A percentile compares a stretch with the other conserved stretches of the same genome.
Evolutionary conservation across 495 filamentous ascomycete genomes (phyloP).

Genomic region (Lentithecium fluviatile): DNA sequence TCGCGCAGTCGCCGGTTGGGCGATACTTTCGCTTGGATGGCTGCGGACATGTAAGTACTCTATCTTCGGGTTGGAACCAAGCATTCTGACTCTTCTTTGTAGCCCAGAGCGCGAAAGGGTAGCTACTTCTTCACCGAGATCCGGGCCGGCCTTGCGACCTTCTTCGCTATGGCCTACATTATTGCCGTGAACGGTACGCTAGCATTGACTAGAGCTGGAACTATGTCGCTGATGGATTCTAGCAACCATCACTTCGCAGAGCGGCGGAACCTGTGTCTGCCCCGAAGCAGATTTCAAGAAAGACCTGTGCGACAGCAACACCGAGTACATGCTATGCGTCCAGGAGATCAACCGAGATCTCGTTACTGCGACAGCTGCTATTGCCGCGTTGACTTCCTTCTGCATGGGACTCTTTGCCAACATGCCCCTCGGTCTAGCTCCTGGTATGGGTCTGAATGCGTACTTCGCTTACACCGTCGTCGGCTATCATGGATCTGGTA

Average conservation of each 20-base stretch:
- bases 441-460: conserved; percentile 81
- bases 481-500: conserved; percentile 59
- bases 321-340: conserved; percentile 62
- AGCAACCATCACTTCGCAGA: conserved; percentile 57
- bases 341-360: conserved; percentile 70
- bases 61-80: neutral
- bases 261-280: conserved; percentile 77
- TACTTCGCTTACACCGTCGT: conserved; percentile 85
- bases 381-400: conserved; percentile 67
- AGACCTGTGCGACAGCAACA: conserved; percentile 52
- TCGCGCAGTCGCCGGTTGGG: conserved; percentile 62
- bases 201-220: neutral
- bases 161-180: conserved; percentile 87
- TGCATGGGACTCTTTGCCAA: conserved; percentile 75
- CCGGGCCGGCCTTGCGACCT: conserved; percentile 74
- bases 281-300: conserved; percentile 48
- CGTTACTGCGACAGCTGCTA: conserved; percentile 77
- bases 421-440: conserved; percentile 48
- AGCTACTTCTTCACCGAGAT: conserved; percentile 78
- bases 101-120: conserved; percentile 66
- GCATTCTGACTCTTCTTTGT: conserved; percentile 1
- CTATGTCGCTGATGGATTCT: neutral
- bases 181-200: conserved; percentile 59
- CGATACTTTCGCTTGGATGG: conserved; percentile 72
- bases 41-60: conserved; percentile 64